Conservation (phyloP, 441 rosid genomes). For the Cnidoscolus chayamansa region DNA sequence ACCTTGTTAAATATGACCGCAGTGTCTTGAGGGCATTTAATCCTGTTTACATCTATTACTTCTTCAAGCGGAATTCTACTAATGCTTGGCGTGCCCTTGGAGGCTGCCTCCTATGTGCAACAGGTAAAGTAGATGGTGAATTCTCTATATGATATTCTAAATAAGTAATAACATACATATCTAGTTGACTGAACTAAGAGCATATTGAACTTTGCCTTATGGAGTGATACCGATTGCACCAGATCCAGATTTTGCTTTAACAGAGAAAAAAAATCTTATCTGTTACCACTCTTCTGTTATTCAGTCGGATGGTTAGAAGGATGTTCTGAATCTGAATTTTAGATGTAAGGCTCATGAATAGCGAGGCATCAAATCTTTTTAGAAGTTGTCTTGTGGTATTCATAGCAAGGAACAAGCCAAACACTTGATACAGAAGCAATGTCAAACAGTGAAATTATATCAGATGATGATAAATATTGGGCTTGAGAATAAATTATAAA, state of each 20-base stretch:
- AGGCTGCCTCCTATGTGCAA: slow-evolving; percentile 95
- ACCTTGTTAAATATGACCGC: slow-evolving; percentile 69
- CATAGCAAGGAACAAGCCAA: not conserved
- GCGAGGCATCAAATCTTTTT: not conserved
- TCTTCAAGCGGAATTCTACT: slow-evolving; percentile 76
- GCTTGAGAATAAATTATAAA: not conserved
- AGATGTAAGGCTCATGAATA: not conserved
- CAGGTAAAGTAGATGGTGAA: slow-evolving; percentile 46
- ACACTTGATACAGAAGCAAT: not conserved
- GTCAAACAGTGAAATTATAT: not conserved
- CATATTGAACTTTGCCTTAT: not conserved
- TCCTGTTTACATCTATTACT: slow-evolving; percentile 82
- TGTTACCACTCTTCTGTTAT: not conserved
- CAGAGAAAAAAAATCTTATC: not conserved
- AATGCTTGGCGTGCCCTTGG: slow-evolving; percentile 95
- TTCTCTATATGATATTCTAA: not conserved
- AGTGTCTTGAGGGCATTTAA: slow-evolving; percentile 83
- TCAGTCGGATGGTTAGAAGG: not conserved
- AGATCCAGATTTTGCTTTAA: not conserved
- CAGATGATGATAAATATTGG: no score
- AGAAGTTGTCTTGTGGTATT: slow-evolving; percentile 5
- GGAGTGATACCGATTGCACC: not conserved
- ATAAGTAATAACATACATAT: not conserved
- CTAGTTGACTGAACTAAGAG: not conserved
- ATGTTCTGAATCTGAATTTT: not conserved